Percentiles rank a stretch among this genome's conserved stretches.
Conservation (phyloP, 2,329 filamentous ascomycete genomes). For the Penicillium expansum region DNA sequence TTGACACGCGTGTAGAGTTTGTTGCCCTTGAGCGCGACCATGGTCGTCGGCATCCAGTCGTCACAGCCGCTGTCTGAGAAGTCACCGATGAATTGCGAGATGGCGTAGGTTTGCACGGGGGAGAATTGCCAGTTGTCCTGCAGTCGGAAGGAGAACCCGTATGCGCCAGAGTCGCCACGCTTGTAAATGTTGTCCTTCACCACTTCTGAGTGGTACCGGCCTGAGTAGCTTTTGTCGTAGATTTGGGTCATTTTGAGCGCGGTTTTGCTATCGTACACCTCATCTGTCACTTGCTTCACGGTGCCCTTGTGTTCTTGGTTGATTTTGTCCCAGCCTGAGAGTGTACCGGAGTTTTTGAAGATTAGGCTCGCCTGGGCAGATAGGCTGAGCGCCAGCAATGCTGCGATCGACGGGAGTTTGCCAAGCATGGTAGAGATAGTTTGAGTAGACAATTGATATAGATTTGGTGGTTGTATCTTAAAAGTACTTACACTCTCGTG, state of each 20-base stretch:
- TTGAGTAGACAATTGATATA: neutral
- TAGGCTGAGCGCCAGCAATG: neutral
- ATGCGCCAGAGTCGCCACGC: slow-evolving; percentile 48
- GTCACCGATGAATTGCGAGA: slow-evolving; percentile 54
- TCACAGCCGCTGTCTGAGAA: slow-evolving; percentile 47
- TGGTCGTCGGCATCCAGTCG: slow-evolving; percentile 50
- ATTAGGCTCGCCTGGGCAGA: slow-evolving; percentile 13
- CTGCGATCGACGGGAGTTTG: neutral
- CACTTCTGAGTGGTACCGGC: slow-evolving; percentile 52
- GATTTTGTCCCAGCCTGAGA: slow-evolving; percentile 42
- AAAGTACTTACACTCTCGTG: neutral
- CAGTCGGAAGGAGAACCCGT: slow-evolving; percentile 54
- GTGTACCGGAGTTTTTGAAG: slow-evolving; percentile 30
- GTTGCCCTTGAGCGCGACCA: slow-evolving; percentile 49
- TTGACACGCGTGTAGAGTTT: slow-evolving; percentile 47
- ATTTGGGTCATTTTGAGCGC: slow-evolving; percentile 45
- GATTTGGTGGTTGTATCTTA: neutral
- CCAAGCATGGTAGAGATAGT: neutral
- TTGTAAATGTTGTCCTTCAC: slow-evolving; percentile 46
- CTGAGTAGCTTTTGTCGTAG: slow-evolving; percentile 43
- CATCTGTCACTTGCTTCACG: slow-evolving; percentile 44
- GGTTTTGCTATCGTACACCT: slow-evolving; percentile 39
- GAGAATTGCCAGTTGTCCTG: slow-evolving; percentile 48
- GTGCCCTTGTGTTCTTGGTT: slow-evolving; percentile 45
- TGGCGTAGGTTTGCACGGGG: slow-evolving; percentile 47